Base-by-base conservation (phyloP, 495 filamentous ascomycete genomes). In the Usnea hakonensis region DNA sequence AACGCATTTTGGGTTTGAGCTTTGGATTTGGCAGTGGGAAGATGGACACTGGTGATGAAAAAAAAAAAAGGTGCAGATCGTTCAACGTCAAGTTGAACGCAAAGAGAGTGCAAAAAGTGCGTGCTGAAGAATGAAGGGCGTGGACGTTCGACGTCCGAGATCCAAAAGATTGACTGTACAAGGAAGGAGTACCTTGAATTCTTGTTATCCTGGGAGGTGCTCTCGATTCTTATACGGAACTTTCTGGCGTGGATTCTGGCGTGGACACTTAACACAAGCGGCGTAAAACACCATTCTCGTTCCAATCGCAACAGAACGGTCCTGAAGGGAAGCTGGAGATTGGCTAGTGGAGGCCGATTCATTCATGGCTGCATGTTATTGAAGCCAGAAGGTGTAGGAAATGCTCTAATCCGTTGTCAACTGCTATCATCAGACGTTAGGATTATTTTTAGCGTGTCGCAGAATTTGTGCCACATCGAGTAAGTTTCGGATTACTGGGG, bases 141-240 rank as follows among this genome's bases (percentile, higher is more conserved):
- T 26, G 6, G 55, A 57, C 55, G 33, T 57, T 41, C 55, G 41
- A 57, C 36, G 55, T 41, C 36, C 19, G 21, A 57, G 23, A 50
- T 28, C 2, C 23, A 30, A 50, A 48, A 50, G 46, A 32, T 16
- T 21, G 41, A 32, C 21, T 50, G 28, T 50, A 7, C 13, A 50
- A 26, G 30, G 26, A 50, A 26, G 30, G 26, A 32, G 26, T 30
- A 14, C 23, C 26, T 50, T 10, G 6, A 7, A 5, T 30, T 9
- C 30, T 17, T 5, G 5, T 14, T 3, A 0, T 16, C 46, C 46
- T 26, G 30, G 23, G 10, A 26, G 46, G 17, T 0, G 26, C 26
- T 30, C 26, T 50, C 26, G 10, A 28, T 6, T 50, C 13, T 50
- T 50, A 50, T 50, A 14, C 23, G 8, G 8, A 50, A 5, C n/a